These are phyloP conservation scores for Moricandia arvensis DNA, from an alignment of 345 rosid genomes.

Conservation along the genomic window DNA sequence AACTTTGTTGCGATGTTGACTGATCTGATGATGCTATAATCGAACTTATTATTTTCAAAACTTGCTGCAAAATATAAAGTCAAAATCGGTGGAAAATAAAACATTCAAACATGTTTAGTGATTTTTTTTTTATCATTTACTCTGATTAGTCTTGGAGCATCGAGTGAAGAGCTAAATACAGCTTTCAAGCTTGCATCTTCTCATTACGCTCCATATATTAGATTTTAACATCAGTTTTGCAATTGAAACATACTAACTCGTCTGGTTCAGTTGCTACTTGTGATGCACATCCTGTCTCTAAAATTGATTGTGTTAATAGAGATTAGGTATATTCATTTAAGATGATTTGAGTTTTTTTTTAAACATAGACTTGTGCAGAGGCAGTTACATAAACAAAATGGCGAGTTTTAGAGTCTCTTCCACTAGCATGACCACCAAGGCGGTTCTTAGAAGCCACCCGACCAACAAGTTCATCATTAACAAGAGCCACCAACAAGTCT, in stretches of 20 bases:
- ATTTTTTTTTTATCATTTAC: background rate
- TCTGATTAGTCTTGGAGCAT: constrained; percentile 40
- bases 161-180: constrained; percentile 58
- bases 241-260: constrained; percentile 33
- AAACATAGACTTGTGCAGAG: background rate
- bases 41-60: background rate
- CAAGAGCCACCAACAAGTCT: constrained; percentile 17
- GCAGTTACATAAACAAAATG: constrained; percentile 43
- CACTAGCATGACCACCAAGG: constrained; percentile 47
- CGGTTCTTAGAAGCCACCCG: constrained; percentile 41
- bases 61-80: background rate
- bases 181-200: constrained; percentile 58
- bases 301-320: background rate
- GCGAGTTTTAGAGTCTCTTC: constrained; percentile 46
- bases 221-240: constrained; percentile 28
- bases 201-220: constrained; percentile 60
- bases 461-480: constrained; percentile 27
- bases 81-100: background rate
- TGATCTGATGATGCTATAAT: background rate
- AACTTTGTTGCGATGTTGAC: background rate
- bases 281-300: constrained; percentile 10
- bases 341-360: background rate
- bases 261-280: constrained; percentile 12
- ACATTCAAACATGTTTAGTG: background rate
- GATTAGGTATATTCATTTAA: background rate